These are phyloP conservation scores for Vitrella brassicaformis DNA, from an alignment of 73 alveolate genomes.

Conservation along the genomic window DNA sequence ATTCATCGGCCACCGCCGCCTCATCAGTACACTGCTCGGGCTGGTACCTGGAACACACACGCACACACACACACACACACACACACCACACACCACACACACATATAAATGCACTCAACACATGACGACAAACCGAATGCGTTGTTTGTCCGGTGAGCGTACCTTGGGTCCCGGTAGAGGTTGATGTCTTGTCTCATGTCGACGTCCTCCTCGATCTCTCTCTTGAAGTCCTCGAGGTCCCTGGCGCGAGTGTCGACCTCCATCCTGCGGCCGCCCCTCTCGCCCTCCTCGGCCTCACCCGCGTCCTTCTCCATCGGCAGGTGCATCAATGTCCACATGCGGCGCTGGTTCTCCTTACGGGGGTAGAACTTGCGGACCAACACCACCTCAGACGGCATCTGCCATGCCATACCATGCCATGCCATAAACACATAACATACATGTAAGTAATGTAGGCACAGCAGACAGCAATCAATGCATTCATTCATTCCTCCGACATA, in stretches of 20 bases:
- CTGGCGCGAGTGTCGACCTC: too few species aligned
- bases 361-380: slow-evolving; percentile 64
- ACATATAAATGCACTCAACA: background rate
- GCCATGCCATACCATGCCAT: slow-evolving; percentile 23
- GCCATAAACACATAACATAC: background rate
- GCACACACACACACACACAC: background rate
- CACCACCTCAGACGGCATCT: slow-evolving; percentile 61
- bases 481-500: background rate
- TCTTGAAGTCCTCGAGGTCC: slow-evolving; percentile 74
- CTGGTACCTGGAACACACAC: background rate
- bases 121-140: too few species aligned
- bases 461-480: background rate
- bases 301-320: slow-evolving; percentile 21
- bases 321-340: slow-evolving; percentile 1
- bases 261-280: slow-evolving; percentile 14
- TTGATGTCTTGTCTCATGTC: slow-evolving; percentile 65
- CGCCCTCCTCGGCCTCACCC: slow-evolving; percentile 37
- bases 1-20: background rate
- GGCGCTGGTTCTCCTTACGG: slow-evolving; percentile 4
- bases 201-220: slow-evolving; percentile 76
- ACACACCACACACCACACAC: background rate
- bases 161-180: slow-evolving; percentile 47
- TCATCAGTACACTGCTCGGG: background rate
- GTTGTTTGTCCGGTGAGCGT: background rate
- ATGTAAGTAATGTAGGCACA: background rate